These are phyloP conservation scores for Aspergillus sparsus DNA, from an alignment of 495 filamentous ascomycete genomes.

Conservation along the genomic window DNA sequence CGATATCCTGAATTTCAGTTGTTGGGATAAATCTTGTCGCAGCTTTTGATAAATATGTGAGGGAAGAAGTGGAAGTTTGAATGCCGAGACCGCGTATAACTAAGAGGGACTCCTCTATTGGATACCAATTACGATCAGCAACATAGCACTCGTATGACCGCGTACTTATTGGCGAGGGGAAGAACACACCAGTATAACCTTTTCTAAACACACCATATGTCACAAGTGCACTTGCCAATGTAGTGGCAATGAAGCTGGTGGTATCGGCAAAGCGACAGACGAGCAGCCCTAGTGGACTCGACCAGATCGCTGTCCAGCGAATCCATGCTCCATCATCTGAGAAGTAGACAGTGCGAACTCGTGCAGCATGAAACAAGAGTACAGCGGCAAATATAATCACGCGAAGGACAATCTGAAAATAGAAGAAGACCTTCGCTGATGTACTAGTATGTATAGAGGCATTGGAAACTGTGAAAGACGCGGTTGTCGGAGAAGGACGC, in stretches of 20 bases:
- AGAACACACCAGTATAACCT: slow-evolving; percentile 49
- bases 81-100: slow-evolving; percentile 89
- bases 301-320: slow-evolving; percentile 38
- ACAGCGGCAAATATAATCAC: slow-evolving; percentile 44
- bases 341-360: slow-evolving; percentile 33
- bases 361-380: slow-evolving; percentile 44
- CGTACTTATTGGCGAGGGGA: background rate
- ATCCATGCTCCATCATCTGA: slow-evolving; percentile 26
- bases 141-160: background rate
- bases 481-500: slow-evolving; percentile 82
- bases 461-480: slow-evolving; percentile 82
- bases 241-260: slow-evolving; percentile 36
- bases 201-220: slow-evolving; percentile 52
- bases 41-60: slow-evolving; percentile 62
- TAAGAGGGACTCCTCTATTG: slow-evolving; percentile 77
- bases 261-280: slow-evolving; percentile 40
- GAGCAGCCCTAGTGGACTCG: slow-evolving; percentile 30
- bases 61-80: slow-evolving; percentile 74
- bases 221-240: slow-evolving; percentile 32
- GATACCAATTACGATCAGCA: slow-evolving; percentile 27
- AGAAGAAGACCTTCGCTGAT: slow-evolving; percentile 55
- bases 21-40: slow-evolving; percentile 91
- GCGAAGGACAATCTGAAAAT: slow-evolving; percentile 52
- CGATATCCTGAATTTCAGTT: slow-evolving; percentile 82
- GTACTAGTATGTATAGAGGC: slow-evolving; percentile 57